Conservation (phyloP, 2,329 filamentous ascomycete genomes). For the Waltergamsia citrina region DNA sequence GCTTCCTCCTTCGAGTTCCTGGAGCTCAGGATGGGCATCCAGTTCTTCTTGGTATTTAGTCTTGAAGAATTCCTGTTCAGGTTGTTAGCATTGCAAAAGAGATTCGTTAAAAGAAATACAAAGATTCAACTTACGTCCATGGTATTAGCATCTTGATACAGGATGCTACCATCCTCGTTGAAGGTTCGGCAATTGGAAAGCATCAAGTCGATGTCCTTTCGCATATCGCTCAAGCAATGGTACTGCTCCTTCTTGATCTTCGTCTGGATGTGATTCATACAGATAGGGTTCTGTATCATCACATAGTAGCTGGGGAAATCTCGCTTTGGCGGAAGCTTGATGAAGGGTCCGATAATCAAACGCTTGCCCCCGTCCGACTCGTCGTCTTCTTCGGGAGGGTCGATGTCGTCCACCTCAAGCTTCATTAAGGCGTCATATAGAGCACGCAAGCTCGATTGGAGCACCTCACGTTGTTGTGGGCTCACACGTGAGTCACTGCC, state of each 20-base stretch:
- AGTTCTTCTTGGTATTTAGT: slow-evolving; percentile 43
- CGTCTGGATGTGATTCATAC: slow-evolving; percentile 89
- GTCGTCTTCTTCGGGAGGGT: slow-evolving; percentile 45
- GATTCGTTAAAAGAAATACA: neutral
- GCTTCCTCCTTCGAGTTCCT: slow-evolving; percentile 41
- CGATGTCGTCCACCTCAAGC: slow-evolving; percentile 68
- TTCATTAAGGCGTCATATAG: slow-evolving; percentile 76
- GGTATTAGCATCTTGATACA: slow-evolving; percentile 85
- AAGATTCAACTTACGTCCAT: slow-evolving; percentile 63
- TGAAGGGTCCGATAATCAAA: slow-evolving; percentile 85
- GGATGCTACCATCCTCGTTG: slow-evolving; percentile 88
- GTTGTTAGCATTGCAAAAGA: slow-evolving; percentile 18
- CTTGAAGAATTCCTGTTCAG: slow-evolving; percentile 44
- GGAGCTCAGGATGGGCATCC: slow-evolving; percentile 43
- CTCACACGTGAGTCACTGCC: slow-evolving; percentile 39
- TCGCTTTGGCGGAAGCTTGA: slow-evolving; percentile 80
- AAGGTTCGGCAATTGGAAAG: slow-evolving; percentile 90
- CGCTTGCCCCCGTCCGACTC: slow-evolving; percentile 55
- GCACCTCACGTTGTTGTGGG: slow-evolving; percentile 59
- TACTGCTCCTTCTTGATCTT: slow-evolving; percentile 98
- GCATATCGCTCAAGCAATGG: slow-evolving; percentile 68
- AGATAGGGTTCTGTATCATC: slow-evolving; percentile 86
- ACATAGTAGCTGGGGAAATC: slow-evolving; percentile 94
- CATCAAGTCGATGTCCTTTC: slow-evolving; percentile 72
- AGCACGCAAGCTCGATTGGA: slow-evolving; percentile 70